phyloP scores from a whole-genome alignment of 805 yeast genomes.

The Tetrapisispora fleetii region DNA sequence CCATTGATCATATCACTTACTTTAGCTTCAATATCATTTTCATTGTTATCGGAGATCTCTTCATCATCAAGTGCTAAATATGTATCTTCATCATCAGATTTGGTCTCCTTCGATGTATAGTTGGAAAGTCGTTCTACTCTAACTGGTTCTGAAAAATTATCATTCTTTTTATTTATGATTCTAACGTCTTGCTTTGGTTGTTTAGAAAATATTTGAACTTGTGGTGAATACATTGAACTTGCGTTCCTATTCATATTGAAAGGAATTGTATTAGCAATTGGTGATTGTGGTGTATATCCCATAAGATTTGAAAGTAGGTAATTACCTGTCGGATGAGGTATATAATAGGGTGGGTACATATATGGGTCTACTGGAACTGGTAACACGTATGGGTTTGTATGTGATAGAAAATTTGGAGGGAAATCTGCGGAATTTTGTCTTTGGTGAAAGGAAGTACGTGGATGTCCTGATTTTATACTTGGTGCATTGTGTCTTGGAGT shows the following conservation, averaged over 20 bases:
- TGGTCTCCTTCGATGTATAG: background rate
- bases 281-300: background rate
- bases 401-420: background rate
- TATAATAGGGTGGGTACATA: slow-evolving; percentile 1
- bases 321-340: background rate
- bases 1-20: slow-evolving; percentile 7
- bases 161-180: background rate
- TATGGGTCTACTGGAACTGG: slow-evolving; percentile 3
- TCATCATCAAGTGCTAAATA: slow-evolving; percentile 24
- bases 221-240: background rate
- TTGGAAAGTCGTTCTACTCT: background rate
- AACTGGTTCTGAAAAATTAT: background rate
- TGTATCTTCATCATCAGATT: slow-evolving; percentile 16
- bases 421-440: background rate
- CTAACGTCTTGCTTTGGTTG: background rate
- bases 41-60: slow-evolving; percentile 4
- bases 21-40: background rate
- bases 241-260: background rate
- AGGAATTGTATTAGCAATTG: background rate
- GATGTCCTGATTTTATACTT: background rate
- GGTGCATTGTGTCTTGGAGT: background rate
- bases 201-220: background rate
- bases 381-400: slow-evolving; percentile 5
- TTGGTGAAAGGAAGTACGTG: background rate
- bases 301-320: background rate